Evolutionary conservation across 1,139 yeast species (phyloP), one percentile per base, ranked within the genome.

Genomic region (Blastobotrys illinoisensis): DNA sequence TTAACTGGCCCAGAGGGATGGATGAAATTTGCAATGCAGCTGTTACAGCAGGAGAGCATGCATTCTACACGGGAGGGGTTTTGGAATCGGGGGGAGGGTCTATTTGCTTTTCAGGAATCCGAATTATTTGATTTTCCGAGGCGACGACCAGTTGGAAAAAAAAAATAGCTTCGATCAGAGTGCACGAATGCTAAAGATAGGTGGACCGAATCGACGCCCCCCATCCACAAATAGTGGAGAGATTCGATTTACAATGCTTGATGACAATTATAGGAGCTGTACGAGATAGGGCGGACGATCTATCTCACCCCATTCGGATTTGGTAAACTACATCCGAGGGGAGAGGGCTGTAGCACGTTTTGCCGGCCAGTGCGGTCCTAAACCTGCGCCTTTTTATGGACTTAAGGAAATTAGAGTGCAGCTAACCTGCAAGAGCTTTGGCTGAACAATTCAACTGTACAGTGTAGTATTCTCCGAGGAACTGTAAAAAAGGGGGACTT

Each of bases 221-320:
- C 11, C 13, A 5, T 26, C 23, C 6, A 21, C 23, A 21, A 21
- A 21, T 4, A 21, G 23, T 21, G 23, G 23, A 21, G 23, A 21
- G 23, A 21, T 21, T 6, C 6, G 23, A 21, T 6, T n/a, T 21
- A 21, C 23, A 21, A 21, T 21, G 23, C 23, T 4, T 21, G 23
- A 6, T 21, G 23, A 21, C 23, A 21, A 21, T 21, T 21, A 21
- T 21, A 21, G 23, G 23, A 21, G 23, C 23, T 4, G 5, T 21
- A 6, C 6, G 23, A 21, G 23, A 21, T 21, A 21, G 23, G 23
- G 23, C 23, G 23, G 16, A 45, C 46, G 53, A 53, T 52, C 40
- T n/a, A 49, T 52, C 16, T 45, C 52, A 44, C 43, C n/a, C n/a
- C n/a, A 36, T 2, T 55, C 57, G 47, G 52, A 54, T 44, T 46